Evolutionary conservation across 495 filamentous ascomycete species (phyloP), one percentile per base, ranked within the genome.

Genomic region (Jackrogersella minutella): DNA sequence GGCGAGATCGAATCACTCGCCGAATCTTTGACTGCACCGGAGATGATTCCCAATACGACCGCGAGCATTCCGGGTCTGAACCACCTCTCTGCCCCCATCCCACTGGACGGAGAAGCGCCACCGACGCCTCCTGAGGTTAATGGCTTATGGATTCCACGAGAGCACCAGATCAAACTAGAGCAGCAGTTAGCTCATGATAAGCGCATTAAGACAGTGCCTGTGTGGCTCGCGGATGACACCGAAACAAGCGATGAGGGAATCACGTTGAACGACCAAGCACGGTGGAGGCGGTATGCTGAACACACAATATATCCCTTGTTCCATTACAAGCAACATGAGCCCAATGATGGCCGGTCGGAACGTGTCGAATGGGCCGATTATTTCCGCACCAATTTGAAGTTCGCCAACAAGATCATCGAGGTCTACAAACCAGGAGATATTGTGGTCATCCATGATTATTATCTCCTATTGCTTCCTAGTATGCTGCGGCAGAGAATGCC

Each of bases 311-410:
- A 94, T 74, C 90, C 92, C 3, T 82, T 97, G 13, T 90, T 97
- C 77, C 93, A 97, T 74, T 97, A 97, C 78, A 96, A 93, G 77
- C 89, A 91, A 72, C 91, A 96, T 70, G 90, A 92, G 62, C 91
- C 93, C 0, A 90, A 87, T 17, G 91, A 97, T 76, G 93, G 93
- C 24, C 85, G 89, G 44, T 86, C 86, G 26, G 91, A 93, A 70
- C 85, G 88, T n/a, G 81, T 87, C 24, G 88, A 91, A 76, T 97
- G 93, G 93, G 85, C 89, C 17, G 91, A 97, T 76, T 97, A 96
- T 77, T 87, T 89, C 68, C 87, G 88, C 24, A 86, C 96, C 82
- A 97, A 97, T 75, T 87, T 89, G 70, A 85, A 91, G 50, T 97
- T 97, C 64, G 93, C 93, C 16, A 89, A 95, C 71, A 86, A 89